Conservation (phyloP, 1,284 basidiomycete genomes). For the Puccinia hordei region DNA sequence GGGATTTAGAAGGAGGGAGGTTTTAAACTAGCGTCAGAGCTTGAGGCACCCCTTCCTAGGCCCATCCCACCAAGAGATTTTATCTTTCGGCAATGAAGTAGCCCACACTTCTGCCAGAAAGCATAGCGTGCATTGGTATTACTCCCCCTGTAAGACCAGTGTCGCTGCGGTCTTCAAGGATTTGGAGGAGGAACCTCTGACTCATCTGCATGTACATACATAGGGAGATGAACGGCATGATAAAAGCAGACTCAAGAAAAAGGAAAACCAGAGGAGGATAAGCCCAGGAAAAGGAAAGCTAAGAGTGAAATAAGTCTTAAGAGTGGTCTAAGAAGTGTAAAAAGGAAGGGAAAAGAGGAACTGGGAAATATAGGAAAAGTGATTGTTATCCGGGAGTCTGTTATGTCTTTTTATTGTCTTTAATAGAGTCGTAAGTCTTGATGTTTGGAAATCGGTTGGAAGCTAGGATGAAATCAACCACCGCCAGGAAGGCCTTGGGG, state of each 20-base stretch:
- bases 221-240: neutral
- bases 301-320: neutral
- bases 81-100: neutral
- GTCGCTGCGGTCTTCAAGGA: neutral
- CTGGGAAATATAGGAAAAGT: no score
- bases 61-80: neutral
- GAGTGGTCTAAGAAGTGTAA: neutral
- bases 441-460: no score
- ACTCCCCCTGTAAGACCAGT: neutral
- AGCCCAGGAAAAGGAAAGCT: no score
- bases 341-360: neutral
- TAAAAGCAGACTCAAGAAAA: no score
- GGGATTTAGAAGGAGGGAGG: neutral
- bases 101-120: conserved; percentile 8
- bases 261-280: no score
- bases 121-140: neutral
- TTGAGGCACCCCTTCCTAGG: neutral
- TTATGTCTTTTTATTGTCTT: no score
- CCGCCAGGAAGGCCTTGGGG: no score
- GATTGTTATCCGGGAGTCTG: no score
- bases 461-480: no score
- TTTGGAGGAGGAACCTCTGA: no score
- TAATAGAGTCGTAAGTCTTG: no score
- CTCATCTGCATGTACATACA: no score
- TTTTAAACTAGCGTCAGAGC: neutral